Evolutionary conservation across 192 early-diverging fungal species (phyloP).

Genomic region (Chytriomyces confervae): DNA sequence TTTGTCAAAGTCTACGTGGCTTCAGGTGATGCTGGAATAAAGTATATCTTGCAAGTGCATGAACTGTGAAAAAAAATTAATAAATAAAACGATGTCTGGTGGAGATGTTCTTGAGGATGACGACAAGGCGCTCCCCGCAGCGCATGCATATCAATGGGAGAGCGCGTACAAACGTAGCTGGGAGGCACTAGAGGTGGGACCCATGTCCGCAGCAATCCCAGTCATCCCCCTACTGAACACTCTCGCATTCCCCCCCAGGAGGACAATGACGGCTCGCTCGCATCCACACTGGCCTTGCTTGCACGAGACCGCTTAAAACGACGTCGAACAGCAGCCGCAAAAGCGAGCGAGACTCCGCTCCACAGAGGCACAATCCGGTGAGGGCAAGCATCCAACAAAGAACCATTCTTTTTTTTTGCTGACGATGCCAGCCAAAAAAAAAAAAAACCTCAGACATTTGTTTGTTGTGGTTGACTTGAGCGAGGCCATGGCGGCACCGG

Average conservation of each 20-base stretch:
- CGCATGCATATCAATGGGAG: constrained; percentile 80
- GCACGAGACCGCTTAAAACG: constrained; percentile 17
- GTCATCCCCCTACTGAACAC: not conserved
- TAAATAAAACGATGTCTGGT: no score
- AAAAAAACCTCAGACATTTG: constrained; percentile 66
- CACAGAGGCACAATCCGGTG: constrained; percentile 56
- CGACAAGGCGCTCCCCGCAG: not conserved
- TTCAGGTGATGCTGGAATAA: not conserved
- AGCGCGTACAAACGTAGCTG: constrained; percentile 95
- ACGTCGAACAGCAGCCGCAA: not conserved
- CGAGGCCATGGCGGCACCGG: constrained; percentile 70
- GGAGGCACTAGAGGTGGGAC: constrained; percentile 87
- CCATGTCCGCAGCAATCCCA: not conserved
- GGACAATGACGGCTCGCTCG: constrained; percentile 77
- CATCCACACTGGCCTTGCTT: constrained; percentile 64
- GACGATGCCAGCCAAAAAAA: no score
- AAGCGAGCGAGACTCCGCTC: constrained; percentile 23
- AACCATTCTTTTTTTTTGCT: not conserved
- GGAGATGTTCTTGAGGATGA: not conserved
- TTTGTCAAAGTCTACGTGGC: not conserved
- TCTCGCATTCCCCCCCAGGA: constrained; percentile 26
- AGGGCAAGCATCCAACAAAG: no score
- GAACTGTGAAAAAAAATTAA: no score
- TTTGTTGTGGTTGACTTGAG: constrained; percentile 85
- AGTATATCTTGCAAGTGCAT: not conserved